Evolutionary conservation across 768 basidiomycete genomes (phyloP), one percentile per base, ranked within the genome.

Genomic region (Epithele typhae): DNA sequence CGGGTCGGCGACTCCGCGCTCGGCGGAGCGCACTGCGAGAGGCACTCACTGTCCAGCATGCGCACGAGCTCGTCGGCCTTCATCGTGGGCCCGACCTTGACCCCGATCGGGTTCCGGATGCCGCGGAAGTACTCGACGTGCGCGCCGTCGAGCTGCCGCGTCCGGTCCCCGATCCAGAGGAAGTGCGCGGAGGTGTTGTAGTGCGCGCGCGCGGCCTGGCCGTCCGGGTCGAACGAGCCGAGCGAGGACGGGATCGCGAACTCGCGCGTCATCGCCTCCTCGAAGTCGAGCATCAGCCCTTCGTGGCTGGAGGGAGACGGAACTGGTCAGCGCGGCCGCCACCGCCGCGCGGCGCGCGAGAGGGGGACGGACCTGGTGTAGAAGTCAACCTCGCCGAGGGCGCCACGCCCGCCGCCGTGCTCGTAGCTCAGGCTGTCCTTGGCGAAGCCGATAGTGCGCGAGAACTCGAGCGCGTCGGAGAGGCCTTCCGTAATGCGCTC

Each of bases 131-230:
- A 93, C 69, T 98, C 95, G 25, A 97, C 84, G 62, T 99, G 96
- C 3, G 93, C 96, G 6, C 93, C 92, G 37, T 81, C 78, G 0
- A 98, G 71, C 65, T 95, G 91, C 33, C 95, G 73, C 4, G 95
- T 99, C 42, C 95, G 81, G 67, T 99, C 96, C 0, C 95, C 95
- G 44, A 99, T 90, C 95, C 95, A 99, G 40, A 97, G 66, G 68
- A 96, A 95, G 64, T 94, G 93, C 7, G 92, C 89, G 3, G 91
- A 90, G 14, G 89, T 87, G 62, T 97, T 95, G 68, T 95, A 97
- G 63, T 76, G 78, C 30, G 75, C 81, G 36, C 33, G 40, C n/a
- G 49, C 32, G 17, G 25, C 33, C 1, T 51, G 14, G 11, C 51
- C 43, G 12, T 35, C 37, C 9, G 47, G n/a, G 9, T 43, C 44